These are phyloP conservation scores for Madurella mycetomatis DNA, from an alignment of 2,329 filamentous ascomycete genomes.

Conservation along the genomic window DNA sequence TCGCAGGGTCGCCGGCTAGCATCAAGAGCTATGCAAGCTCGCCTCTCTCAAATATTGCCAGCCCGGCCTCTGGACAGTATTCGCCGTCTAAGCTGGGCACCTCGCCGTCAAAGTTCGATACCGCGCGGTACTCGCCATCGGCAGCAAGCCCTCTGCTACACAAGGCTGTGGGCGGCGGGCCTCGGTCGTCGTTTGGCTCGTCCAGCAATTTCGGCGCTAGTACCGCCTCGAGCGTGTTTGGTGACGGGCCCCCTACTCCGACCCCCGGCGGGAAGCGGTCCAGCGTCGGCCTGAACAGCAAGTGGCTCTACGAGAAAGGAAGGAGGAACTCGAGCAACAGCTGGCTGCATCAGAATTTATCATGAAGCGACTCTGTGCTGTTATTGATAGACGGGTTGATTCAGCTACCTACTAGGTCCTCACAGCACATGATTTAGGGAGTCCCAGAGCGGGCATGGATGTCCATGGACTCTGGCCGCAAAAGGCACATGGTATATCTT, in stretches of 20 bases:
- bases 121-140: conserved; percentile 42
- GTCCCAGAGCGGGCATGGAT: background rate
- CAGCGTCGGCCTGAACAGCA: conserved; percentile 78
- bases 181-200: conserved; percentile 58
- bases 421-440: background rate
- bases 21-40: conserved; percentile 54
- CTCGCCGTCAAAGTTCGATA: conserved; percentile 13
- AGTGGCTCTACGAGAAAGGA: conserved; percentile 90
- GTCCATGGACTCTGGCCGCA: background rate
- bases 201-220: conserved; percentile 49
- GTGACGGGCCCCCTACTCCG: conserved; percentile 60
- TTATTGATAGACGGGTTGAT: background rate
- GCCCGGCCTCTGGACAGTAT: conserved; percentile 33
- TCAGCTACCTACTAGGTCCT: background rate
- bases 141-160: conserved; percentile 57
- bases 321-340: conserved; percentile 48
- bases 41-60: conserved; percentile 53
- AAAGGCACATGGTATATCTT: background rate
- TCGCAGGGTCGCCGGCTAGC: conserved; percentile 58
- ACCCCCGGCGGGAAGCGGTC: conserved; percentile 67
- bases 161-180: conserved; percentile 53
- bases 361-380: background rate
- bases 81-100: conserved; percentile 29
- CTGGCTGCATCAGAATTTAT: conserved; percentile 19
- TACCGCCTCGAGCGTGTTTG: conserved; percentile 44